phyloP scores from a whole-genome alignment of 345 rosid species.

The Camelina neglecta region DNA sequence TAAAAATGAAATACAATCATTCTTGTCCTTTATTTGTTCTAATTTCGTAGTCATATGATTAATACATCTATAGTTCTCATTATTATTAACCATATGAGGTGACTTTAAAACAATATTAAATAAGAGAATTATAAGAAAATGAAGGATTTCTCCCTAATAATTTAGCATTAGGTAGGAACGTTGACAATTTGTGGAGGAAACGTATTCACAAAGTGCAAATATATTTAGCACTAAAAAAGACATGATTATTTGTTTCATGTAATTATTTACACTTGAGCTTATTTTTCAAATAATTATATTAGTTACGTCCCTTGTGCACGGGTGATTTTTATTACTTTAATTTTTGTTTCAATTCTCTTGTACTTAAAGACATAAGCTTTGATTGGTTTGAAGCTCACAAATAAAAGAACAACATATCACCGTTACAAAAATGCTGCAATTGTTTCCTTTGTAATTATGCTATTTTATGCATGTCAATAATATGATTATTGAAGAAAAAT shows the following conservation, averaged over 20 bases:
- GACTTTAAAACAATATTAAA: constrained; percentile 18
- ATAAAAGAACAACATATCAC: constrained; percentile 39
- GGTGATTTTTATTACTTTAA: constrained; percentile 29
- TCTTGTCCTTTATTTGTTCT: constrained; percentile 19
- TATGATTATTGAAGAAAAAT: constrained; percentile 23
- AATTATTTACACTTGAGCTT: constrained; percentile 39
- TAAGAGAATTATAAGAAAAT: constrained; percentile 27
- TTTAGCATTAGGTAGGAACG: constrained; percentile 45
- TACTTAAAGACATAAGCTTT: constrained; percentile 34
- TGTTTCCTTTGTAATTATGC: constrained; percentile 8
- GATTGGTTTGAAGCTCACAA: constrained; percentile 37
- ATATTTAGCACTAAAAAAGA: constrained; percentile 34
- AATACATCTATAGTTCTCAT: constrained; percentile 23
- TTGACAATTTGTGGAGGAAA: constrained; percentile 45
- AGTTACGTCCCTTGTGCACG: constrained; percentile 43
- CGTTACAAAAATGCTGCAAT: constrained; percentile 29
- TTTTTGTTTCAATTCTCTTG: constrained; percentile 31
- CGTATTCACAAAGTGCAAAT: constrained; percentile 45
- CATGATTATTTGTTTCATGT: constrained; percentile 17
- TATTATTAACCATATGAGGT: constrained; percentile 34
- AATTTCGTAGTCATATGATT: constrained; percentile 47
- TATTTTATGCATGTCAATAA: constrained; percentile 40
- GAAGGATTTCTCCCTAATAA: constrained; percentile 28
- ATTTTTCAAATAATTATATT: constrained; percentile 24
- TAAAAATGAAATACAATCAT: constrained; percentile 24